Evolutionary conservation across 257 asterid genomes (phyloP), one percentile per base, ranked within the genome.

Genomic region (Primulina huaijiensis): DNA sequence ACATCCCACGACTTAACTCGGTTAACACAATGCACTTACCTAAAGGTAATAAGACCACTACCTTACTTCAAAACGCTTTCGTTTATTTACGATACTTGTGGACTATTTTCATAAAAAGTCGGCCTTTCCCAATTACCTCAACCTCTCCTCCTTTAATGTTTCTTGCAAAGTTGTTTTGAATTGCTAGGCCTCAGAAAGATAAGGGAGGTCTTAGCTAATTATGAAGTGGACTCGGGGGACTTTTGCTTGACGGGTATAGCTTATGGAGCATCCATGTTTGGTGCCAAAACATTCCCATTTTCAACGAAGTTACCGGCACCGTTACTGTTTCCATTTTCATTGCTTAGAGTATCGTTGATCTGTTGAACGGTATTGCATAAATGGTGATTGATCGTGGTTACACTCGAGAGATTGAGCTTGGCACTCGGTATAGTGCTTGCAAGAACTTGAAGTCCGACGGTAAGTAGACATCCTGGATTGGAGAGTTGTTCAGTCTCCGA

Each of bases 391-490:
- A 90, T 87, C 17, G 96, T 86, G 0, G 91, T 83, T 65, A 92
- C 93, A 25, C 92, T 88, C 0, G 95, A 84, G 1, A 92, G 94
- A n/a, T 78, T 88, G 72, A 90, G 89, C 82, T 92, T 92, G 7
- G 98, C 90, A 2, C 76, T 81, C 5, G 95, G 92, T 70, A 81
- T 78, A 6, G 97, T 85, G 94, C 97, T 90, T 33, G 93, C 88
- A 0, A 88, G 82, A 60, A 87, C 93, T 72, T 92, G 98, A 1
- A 88, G 82, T 5, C 96, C 95, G 0, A 92, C 82, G 2, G 96
- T 92, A 72, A 92, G 93, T 4, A 92, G 85, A 79, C 97, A 87
- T 1, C 97, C 92, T 2, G 86, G 43, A 29, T 79, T 78, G 37
- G 85, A 68, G 40, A 55, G 38, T 53, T 52, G 57, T 7, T 69